Percentiles rank a stretch among this genome's conserved stretches.
Conservation (phyloP, 1,139 yeast species). For the Komagataea norvegica region DNA sequence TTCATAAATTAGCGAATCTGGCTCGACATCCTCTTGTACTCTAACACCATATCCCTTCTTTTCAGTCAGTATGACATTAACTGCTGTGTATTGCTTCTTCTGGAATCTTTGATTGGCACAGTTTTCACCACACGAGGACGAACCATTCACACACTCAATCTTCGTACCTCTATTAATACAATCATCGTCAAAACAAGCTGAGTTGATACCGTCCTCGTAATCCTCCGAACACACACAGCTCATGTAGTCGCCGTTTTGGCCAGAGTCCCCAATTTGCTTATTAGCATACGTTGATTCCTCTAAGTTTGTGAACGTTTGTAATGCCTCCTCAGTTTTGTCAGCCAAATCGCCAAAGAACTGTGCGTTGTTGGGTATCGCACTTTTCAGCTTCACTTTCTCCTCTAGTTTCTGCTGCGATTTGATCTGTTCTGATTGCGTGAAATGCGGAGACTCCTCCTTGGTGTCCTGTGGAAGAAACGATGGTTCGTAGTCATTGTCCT, state of each 20-base stretch:
- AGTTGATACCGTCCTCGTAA: constrained; percentile 39
- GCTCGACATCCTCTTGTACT: constrained; percentile 55
- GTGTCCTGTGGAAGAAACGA: not conserved
- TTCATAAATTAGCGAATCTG: constrained; percentile 74
- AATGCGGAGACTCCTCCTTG: constrained; percentile 10
- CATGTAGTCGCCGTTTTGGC: constrained; percentile 68
- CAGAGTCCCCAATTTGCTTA: constrained; percentile 60
- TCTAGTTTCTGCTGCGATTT: constrained; percentile 18
- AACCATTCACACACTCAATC: constrained; percentile 82
- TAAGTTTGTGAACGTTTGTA: constrained; percentile 49
- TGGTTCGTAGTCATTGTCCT: constrained; percentile 18
- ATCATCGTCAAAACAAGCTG: constrained; percentile 81
- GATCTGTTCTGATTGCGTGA: constrained; percentile 19
- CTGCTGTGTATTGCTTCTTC: constrained; percentile 60
- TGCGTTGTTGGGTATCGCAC: constrained; percentile 19
- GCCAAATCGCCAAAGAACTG: constrained; percentile 43
- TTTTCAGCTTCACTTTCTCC: constrained; percentile 17
- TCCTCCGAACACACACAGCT: constrained; percentile 74
- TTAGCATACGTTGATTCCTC: constrained; percentile 56
- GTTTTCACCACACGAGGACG: constrained; percentile 64
- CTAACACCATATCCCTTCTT: constrained; percentile 87
- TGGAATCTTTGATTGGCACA: constrained; percentile 92
- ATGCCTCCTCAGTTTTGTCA: constrained; percentile 71
- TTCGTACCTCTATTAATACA: constrained; percentile 91
- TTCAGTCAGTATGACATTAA: constrained; percentile 76